Conservation (phyloP, 2,329 filamentous ascomycete species). For the Fusarium floridanum region DNA sequence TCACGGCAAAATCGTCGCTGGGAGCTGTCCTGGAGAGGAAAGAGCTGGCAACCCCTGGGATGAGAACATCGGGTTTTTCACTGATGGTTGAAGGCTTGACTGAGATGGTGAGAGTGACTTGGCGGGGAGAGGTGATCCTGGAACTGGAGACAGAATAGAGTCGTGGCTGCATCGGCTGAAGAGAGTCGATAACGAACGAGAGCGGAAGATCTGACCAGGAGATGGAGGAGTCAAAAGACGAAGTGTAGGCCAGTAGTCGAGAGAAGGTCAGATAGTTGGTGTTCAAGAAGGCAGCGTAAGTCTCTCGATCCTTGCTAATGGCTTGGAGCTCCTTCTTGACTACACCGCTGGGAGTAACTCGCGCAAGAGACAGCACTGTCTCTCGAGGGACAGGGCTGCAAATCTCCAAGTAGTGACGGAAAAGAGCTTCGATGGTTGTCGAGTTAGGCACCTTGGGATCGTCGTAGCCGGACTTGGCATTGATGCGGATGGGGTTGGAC, state of each 20-base stretch:
- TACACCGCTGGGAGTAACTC: rapidly evolving
- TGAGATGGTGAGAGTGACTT: conserved; percentile 3
- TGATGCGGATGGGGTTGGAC: background rate
- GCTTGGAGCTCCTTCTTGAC: background rate
- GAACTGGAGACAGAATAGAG: background rate
- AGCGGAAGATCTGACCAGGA: background rate
- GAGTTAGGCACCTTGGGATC: conserved; percentile 2
- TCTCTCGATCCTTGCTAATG: background rate
- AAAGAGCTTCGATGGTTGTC: background rate
- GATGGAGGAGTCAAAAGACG: background rate
- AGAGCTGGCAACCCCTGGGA: conserved; percentile 19
- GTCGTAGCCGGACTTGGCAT: conserved; percentile 2
- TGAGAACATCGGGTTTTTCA: background rate
- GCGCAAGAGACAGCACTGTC: background rate
- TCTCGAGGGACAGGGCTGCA: background rate
- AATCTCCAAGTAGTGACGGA: background rate
- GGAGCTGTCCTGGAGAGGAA: background rate
- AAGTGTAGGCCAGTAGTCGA: background rate
- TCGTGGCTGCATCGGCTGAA: background rate
- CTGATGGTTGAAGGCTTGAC: background rate
- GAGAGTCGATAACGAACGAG: background rate
- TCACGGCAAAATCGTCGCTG: too few relatives aligned
- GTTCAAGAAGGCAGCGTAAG: background rate
- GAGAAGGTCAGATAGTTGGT: background rate
- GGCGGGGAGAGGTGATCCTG: background rate